These are phyloP conservation scores for Solanum chmielewskii DNA, from an alignment of 257 asterid genomes.

Conservation along the genomic window DNA sequence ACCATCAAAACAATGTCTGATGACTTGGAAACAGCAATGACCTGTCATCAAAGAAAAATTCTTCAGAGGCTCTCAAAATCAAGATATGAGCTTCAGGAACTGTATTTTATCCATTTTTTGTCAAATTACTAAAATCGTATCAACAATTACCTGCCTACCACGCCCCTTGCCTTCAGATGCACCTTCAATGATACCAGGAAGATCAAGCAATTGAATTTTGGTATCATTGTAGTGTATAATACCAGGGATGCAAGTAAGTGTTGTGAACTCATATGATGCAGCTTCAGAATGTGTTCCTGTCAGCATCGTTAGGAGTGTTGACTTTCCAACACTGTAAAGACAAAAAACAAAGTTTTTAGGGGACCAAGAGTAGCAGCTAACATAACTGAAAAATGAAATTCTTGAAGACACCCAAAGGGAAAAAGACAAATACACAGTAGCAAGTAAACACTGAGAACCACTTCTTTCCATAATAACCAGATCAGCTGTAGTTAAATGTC, in stretches of 20 bases:
- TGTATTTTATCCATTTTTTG: not conserved
- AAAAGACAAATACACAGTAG: not conserved
- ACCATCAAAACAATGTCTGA: slow-evolving; percentile 92
- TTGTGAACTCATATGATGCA: slow-evolving; percentile 94
- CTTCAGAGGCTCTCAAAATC: not conserved
- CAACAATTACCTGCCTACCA: slow-evolving; percentile 75
- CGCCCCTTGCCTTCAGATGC: slow-evolving; percentile 99
- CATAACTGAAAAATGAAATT: not conserved
- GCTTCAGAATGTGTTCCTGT: slow-evolving; percentile 99
- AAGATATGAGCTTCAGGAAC: not conserved
- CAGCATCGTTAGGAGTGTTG: slow-evolving; percentile 86
- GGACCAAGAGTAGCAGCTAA: not conserved
- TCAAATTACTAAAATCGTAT: not conserved
- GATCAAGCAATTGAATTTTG: slow-evolving; percentile 96
- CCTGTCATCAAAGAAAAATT: slow-evolving; percentile 35
- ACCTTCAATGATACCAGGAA: slow-evolving; percentile 98
- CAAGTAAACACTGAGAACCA: not conserved
- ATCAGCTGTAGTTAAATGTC: not conserved
- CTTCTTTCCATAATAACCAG: not conserved
- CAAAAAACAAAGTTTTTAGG: not conserved
- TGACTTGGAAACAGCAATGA: slow-evolving; percentile 92
- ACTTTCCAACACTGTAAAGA: slow-evolving; percentile 77
- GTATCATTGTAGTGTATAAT: slow-evolving; percentile 93
- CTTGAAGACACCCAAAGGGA: not conserved
- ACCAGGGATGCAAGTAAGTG: slow-evolving; percentile 98